A percentile compares a stretch with the other conserved stretches of the same genome.
Evolutionary conservation across 2,329 filamentous ascomycete species (phyloP).

Genomic region (Grosmannia clavigera): DNA sequence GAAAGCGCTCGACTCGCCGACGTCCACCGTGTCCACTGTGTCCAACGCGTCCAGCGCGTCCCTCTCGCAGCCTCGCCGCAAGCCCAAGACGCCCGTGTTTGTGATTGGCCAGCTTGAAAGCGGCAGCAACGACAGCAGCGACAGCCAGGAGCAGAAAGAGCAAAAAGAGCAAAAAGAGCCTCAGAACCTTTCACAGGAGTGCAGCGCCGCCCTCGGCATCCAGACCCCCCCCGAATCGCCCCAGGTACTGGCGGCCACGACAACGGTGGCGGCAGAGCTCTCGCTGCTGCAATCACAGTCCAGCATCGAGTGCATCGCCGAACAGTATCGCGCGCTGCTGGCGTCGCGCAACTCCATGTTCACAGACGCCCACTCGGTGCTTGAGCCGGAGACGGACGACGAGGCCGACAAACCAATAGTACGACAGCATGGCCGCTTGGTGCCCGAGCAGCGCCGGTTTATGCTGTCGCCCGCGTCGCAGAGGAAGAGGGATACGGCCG

Average conservation of each 20-base stretch:
- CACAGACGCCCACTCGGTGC: constrained; percentile 17
- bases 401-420: background rate
- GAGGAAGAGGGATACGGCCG: background rate
- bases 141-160: background rate
- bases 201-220: background rate
- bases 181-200: background rate
- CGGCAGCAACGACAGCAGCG: constrained; percentile 3
- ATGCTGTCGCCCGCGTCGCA: background rate
- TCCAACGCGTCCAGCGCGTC: constrained; percentile 7
- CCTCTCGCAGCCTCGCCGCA: constrained; percentile 24
- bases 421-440: background rate
- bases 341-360: constrained; percentile 25
- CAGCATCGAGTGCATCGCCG: constrained; percentile 36
- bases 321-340: constrained; percentile 36
- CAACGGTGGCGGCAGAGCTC: constrained; percentile 4
- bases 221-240: constrained; percentile 6
- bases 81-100: constrained; percentile 39
- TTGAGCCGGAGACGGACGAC: constrained; percentile 7
- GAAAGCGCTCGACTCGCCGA: constrained; percentile 12
- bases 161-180: too few species aligned
- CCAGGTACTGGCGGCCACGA: background rate
- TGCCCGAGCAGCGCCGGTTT: background rate
- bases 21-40: background rate
- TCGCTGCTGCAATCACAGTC: constrained; percentile 15
- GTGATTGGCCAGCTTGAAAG: constrained; percentile 37